Conservation (phyloP, 2,329 filamentous ascomycete species). For the Dothideomycetes sp. region DNA sequence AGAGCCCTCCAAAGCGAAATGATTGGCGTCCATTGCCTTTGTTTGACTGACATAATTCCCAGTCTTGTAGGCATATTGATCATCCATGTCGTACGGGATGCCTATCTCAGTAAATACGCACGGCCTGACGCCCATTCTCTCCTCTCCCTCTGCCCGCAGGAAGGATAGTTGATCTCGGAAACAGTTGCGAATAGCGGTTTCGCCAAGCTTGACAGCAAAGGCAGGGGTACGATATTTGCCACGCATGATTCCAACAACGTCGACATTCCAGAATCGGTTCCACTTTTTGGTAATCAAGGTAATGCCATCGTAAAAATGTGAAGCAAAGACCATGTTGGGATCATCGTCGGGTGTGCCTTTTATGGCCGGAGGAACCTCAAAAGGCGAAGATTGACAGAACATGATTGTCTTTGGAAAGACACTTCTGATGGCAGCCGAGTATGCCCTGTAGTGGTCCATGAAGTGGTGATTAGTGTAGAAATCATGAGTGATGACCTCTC, state of each 20-base stretch:
- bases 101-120: slow-evolving; percentile 91
- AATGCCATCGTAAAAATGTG: slow-evolving; percentile 94
- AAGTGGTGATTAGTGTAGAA: slow-evolving; percentile 88
- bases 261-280: slow-evolving; percentile 96
- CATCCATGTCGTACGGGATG: slow-evolving; percentile 98
- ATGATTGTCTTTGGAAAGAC: slow-evolving; percentile 75
- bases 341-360: slow-evolving; percentile 86
- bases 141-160: slow-evolving; percentile 75
- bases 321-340: slow-evolving; percentile 78
- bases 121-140: slow-evolving; percentile 79
- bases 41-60: slow-evolving; percentile 91
- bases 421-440: slow-evolving; percentile 60
- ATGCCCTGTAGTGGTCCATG: slow-evolving; percentile 72
- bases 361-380: slow-evolving; percentile 81
- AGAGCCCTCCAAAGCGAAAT: slow-evolving; percentile 81
- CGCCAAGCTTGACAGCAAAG: slow-evolving; percentile 85
- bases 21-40: slow-evolving; percentile 89
- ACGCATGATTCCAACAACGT: slow-evolving; percentile 82
- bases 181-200: slow-evolving; percentile 88
- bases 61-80: slow-evolving; percentile 88
- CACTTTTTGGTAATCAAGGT: slow-evolving; percentile 97
- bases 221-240: slow-evolving; percentile 81
- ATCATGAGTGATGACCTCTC: slow-evolving; percentile 65
- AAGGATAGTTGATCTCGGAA: slow-evolving; percentile 77
- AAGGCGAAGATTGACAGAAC: slow-evolving; percentile 81